Evolutionary conservation across 345 rosid genomes (phyloP), one percentile per base, ranked within the genome.

Genomic region (Bruguiera sexangula): DNA sequence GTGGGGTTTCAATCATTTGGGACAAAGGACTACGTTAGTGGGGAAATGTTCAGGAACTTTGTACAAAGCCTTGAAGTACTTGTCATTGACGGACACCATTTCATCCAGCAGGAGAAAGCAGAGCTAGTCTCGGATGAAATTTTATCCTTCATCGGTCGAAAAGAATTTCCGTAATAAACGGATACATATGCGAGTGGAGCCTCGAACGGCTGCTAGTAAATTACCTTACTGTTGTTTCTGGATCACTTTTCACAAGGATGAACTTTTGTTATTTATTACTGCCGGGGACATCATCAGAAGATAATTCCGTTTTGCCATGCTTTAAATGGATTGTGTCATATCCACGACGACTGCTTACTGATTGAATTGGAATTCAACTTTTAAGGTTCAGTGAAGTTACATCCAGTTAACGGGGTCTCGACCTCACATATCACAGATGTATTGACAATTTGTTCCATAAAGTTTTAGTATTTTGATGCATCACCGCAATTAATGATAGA

Each of bases 51-150:
- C 37, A 67, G 70, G 72, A 61, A 32, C 8, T 64, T 18, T 50
- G 39, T 75, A 16, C 82, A 78, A 5, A 68, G 62, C 19, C 11
- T 82, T 13, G 66, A 77, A 46, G 55, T 76, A 27, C 37, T 32
- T 60, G 32, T 76, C 66, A 48, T 73, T 26, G 67, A 75, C 3
- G 82, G 75, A 11, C 71, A 57, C 69, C 79, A 72, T 67, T 79
- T 32, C 62, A 67, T 74, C n/a, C 76, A 68, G 43, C 63, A 32
- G 64, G 78, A 71, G 74, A 79, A 69, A 43, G 79, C 82, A 10
- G 53, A 53, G 21, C 67, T 39, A 37, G 37, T 74, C 56, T 73
- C 72, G 6, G 36, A 60, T 0, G 71, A 67, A 62, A 73, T 76
- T 26, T 34, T 59, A 31, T 46, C 73, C 54, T 75, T 66, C 36